A percentile compares a stretch with the other conserved stretches of the same genome.
These are phyloP conservation scores for Pseudocercospora cruenta DNA, from an alignment of 2,329 filamentous ascomycete species.

Conservation along the genomic window DNA sequence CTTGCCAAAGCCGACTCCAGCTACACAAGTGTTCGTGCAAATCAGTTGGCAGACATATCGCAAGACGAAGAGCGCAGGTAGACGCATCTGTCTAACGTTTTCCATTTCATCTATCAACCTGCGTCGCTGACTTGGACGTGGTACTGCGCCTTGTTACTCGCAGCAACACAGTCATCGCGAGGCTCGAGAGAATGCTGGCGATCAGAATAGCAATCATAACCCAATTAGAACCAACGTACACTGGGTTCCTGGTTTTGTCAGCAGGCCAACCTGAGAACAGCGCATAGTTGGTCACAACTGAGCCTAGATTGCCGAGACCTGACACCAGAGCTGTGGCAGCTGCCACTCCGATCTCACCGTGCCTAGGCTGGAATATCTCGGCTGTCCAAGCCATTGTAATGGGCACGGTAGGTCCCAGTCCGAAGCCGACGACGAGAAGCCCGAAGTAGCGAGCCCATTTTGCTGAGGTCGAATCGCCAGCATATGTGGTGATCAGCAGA, in stretches of 20 bases:
- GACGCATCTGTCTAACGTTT: not conserved
- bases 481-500: slow-evolving; percentile 79
- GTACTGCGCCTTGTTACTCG: slow-evolving; percentile 35
- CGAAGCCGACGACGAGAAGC: slow-evolving; percentile 87
- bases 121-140: not conserved
- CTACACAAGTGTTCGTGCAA: too few species aligned
- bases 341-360: slow-evolving; percentile 88
- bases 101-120: not conserved
- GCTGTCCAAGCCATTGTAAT: slow-evolving; percentile 94
- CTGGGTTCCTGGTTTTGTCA: slow-evolving; percentile 61
- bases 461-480: slow-evolving; percentile 56
- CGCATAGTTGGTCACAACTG: slow-evolving; percentile 85
- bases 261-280: slow-evolving; percentile 84
- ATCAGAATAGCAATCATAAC: slow-evolving; percentile 85
- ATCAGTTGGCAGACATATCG: too few species aligned
- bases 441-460: slow-evolving; percentile 87
- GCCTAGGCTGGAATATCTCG: slow-evolving; percentile 85
- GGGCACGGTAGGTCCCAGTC: slow-evolving; percentile 85
- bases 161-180: slow-evolving; percentile 69
- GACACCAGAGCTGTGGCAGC: slow-evolving; percentile 84
- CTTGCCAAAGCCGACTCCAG: too few species aligned
- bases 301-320: slow-evolving; percentile 83
- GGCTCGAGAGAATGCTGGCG: slow-evolving; percentile 73
- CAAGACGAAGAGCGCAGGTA: too few species aligned
- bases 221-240: slow-evolving; percentile 65